Conservation (phyloP, 2,329 filamentous ascomycete species). For the Penicillium aurantiogriseum region DNA sequence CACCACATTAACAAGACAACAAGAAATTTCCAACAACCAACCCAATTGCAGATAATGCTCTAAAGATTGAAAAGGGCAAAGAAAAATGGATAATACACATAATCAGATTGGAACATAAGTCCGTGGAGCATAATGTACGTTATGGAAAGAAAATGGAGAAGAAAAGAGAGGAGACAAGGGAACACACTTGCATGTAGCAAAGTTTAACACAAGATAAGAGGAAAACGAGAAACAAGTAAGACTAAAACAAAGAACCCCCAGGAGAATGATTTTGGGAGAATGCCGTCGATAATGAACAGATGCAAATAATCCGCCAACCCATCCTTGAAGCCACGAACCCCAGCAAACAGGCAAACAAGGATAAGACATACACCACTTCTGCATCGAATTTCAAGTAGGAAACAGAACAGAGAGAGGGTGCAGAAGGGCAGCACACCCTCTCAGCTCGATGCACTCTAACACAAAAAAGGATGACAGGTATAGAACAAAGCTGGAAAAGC, state of each 20-base stretch:
- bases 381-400: slow-evolving; percentile 14
- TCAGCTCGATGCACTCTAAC: slow-evolving; percentile 23
- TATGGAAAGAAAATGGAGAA: slow-evolving; percentile 3
- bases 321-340: slow-evolving; percentile 14
- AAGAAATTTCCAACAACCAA: neutral
- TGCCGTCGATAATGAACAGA: slow-evolving; percentile 12
- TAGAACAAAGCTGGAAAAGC: slow-evolving; percentile 26
- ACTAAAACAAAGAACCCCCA: slow-evolving; percentile 18
- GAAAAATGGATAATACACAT: neutral
- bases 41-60: neutral
- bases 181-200: slow-evolving; percentile 9
- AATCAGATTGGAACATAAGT: slow-evolving; percentile 9
- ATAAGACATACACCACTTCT: slow-evolving; percentile 5
- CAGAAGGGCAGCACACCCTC: slow-evolving; percentile 11
- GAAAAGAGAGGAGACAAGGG: neutral
- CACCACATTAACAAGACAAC: neutral
- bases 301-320: slow-evolving; percentile 13
- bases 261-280: slow-evolving; percentile 21
- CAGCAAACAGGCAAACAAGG: slow-evolving; percentile 9
- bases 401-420: slow-evolving; percentile 11
- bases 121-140: slow-evolving; percentile 22
- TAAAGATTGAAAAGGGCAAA: neutral
- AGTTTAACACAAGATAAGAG: slow-evolving; percentile 11
- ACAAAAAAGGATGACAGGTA: slow-evolving; percentile 22
- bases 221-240: slow-evolving; percentile 21